Base-by-base conservation (phyloP, 2,329 filamentous ascomycete species). In the Onygenales sp. region DNA sequence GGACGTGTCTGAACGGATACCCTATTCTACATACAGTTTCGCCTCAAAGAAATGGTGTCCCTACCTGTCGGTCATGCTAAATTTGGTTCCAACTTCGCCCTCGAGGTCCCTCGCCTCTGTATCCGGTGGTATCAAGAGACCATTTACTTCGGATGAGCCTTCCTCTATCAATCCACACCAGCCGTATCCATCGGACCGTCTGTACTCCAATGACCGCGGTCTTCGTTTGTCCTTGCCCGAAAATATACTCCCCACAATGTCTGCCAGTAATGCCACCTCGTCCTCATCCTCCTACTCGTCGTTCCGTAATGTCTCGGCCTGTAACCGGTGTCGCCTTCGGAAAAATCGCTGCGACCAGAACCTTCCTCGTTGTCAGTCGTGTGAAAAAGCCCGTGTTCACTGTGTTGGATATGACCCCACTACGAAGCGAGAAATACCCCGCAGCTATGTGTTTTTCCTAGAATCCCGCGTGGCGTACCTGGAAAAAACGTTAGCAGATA, bases 361-460 rank as follows among this genome's bases (percentile, higher is more conserved):
- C 59, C 78, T 97, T 57, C 92, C 92, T 7, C 89, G 87, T 63
- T 97, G 92, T 69, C 85, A 87, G 43, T 89, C 88, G 61, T 97
- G 92, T 72, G 89, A 91, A 68, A 96, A 96, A 74, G 91, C 88
- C n/a, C 81, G 82, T 55, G 88, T 94, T 45, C 85, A 87, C 60
- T 97, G 93, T 69, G 89, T 96, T 50, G 92, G 92, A 58, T 96
- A 95, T 70, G 92, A 97, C 67, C 91, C 92, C 36, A 95, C 96
- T 65, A 95, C 89, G 27, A 96, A 96, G 77, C 85, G 88, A 66
- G 90, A 96, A 72, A 95, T 97, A 55, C 92, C 92, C 49, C 82
- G 91, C 71, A 85, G 81, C 69, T 97, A 97, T 75, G 89, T 97
- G 48, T 95, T 87, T 72, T 97, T 95, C 67, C 84, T 97, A 55